Conservation (phyloP, 1,284 basidiomycete species). For the Pyrrhoderma noxium region DNA sequence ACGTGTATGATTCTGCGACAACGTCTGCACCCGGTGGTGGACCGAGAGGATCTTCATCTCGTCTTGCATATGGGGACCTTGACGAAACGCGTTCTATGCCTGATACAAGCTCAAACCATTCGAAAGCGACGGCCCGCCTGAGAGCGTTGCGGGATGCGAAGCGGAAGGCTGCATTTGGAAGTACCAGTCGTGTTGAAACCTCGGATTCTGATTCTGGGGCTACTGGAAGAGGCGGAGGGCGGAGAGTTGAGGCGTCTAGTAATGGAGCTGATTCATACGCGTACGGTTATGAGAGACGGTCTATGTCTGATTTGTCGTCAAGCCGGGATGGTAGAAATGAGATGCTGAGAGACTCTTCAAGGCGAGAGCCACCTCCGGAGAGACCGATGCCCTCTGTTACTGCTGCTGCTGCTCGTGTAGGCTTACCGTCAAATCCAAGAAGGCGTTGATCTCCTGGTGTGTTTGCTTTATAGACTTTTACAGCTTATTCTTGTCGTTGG, state of each 20-base stretch:
- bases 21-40: background rate
- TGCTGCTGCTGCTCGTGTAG: slow-evolving; percentile 19
- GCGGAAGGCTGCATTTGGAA: slow-evolving; percentile 28
- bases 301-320: too few relatives aligned
- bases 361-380: background rate
- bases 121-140: slow-evolving; percentile 41
- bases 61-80: background rate
- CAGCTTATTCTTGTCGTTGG: too few relatives aligned
- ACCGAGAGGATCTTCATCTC: background rate
- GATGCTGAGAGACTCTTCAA: background rate
- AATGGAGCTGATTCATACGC: too few relatives aligned
- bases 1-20: slow-evolving; percentile 7
- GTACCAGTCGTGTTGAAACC: slow-evolving; percentile 5
- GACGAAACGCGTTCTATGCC: background rate
- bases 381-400: slow-evolving; percentile 14
- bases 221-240: background rate
- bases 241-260: too few relatives aligned
- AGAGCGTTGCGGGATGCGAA: slow-evolving; percentile 49
- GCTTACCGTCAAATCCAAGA: slow-evolving; percentile 22
- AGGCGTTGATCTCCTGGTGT: slow-evolving; percentile 4
- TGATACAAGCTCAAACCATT: slow-evolving; percentile 20
- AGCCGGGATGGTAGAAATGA: too few relatives aligned
- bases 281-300: too few relatives aligned
- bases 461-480: too few relatives aligned
- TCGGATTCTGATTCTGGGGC: background rate